Base-by-base conservation (phyloP, 768 basidiomycete genomes). In the Pleurotus platypus region DNA sequence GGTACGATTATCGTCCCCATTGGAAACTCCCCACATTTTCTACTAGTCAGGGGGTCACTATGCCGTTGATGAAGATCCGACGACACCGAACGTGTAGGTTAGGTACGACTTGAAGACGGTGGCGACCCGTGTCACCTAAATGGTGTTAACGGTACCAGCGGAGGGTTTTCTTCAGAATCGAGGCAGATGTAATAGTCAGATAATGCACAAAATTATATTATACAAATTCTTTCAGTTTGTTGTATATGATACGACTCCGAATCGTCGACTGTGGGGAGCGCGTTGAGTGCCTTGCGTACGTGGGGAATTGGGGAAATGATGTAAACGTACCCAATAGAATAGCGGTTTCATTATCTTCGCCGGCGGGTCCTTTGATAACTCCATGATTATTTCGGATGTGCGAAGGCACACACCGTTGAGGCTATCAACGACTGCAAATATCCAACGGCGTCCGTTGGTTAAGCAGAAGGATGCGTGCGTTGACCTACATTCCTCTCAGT, bases 311-410 rank as follows among this genome's bases (percentile, higher is more conserved):
- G 46, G 13, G 43, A 50, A n/a, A 38, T 15, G 49, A 37, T n/a
- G 49, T 26, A 26, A 24, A 54, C 51, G 9, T n/a, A 54, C 51
- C 51, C 51, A 54, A 39, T 54, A 54, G n/a, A 54, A 54, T 42
- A 54, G 11, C 7, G 35, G 51, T 24, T 42, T 54, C 51, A 54
- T 54, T 39, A 42, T 54, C 16, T 42, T 39, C 12, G 51, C 9
- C 1, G 51, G 51, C 2, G 35, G 35, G 16, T 54, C 51, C n/a
- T 54, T 54, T 6, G 22, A 22, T 22, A 54, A 24, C 13, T 54
- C 51, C 20, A 30, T 27, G 5, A 13, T 11, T 22, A 54, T n/a
- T 3, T 54, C 51, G 9, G 51, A 38, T 6, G 51, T 54, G 20
- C 38, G 51, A 42, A 18, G 24, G 51, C 51, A 54, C 8, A 24